These are phyloP conservation scores for Fusarium buxicola DNA, from an alignment of 2,329 filamentous ascomycete species.

Conservation along the genomic window DNA sequence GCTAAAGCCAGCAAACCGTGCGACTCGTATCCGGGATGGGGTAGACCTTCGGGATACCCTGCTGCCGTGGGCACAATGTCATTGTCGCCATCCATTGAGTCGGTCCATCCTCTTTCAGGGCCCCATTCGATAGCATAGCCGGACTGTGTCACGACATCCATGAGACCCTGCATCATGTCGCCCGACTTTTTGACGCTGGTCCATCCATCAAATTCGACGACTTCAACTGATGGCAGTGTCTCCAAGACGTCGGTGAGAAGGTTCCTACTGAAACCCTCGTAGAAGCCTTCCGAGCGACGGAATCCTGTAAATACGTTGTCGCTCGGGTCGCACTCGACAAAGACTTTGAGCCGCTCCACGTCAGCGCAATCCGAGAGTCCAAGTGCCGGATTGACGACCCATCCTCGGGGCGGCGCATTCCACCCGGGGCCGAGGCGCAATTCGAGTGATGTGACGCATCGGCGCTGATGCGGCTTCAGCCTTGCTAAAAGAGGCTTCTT, in stretches of 20 bases:
- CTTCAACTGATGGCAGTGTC: constrained; percentile 65
- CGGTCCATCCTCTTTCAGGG: constrained; percentile 73
- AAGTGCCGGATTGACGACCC: constrained; percentile 74
- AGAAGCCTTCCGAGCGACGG: constrained; percentile 73
- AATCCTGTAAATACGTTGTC: constrained; percentile 76
- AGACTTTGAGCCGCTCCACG: constrained; percentile 71
- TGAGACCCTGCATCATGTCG: constrained; percentile 71
- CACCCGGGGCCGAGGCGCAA: constrained; percentile 79
- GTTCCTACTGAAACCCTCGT: constrained; percentile 72
- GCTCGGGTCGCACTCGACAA: constrained; percentile 79
- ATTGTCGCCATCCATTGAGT: constrained; percentile 56
- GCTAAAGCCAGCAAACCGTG: constrained; percentile 25
- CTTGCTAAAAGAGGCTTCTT: constrained; percentile 78
- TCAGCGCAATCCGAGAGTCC: constrained; percentile 72
- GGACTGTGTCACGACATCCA: constrained; percentile 62
- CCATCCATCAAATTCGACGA: constrained; percentile 78
- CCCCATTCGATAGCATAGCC: constrained; percentile 73
- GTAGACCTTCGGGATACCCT: constrained; percentile 20
- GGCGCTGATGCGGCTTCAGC: constrained; percentile 69
- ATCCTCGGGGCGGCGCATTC: constrained; percentile 75
- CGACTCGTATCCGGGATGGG: constrained; percentile 26
- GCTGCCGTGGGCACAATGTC: background rate
- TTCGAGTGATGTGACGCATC: constrained; percentile 72
- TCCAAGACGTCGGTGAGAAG: constrained; percentile 68
- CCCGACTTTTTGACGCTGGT: constrained; percentile 72